phyloP scores from a whole-genome alignment of 139 green algal species.

The Coelastrella sp. region DNA sequence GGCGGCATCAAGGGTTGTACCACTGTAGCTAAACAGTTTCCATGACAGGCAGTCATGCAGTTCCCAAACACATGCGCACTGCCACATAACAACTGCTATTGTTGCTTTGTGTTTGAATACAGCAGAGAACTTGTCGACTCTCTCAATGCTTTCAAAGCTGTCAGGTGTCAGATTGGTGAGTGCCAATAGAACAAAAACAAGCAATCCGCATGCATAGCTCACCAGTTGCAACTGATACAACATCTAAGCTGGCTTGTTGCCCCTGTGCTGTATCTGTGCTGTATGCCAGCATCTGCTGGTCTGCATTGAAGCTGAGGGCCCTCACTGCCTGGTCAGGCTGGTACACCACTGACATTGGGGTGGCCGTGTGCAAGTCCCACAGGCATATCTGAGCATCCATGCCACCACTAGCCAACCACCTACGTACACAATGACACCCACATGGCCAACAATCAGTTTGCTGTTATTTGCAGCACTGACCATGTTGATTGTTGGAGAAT shows the following conservation, averaged over 20 bases:
- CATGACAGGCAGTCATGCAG: no score
- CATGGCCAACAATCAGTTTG: no score
- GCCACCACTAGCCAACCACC: slow-evolving; percentile 35
- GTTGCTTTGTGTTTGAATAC: no score
- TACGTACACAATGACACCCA: background rate
- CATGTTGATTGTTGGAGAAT: background rate
- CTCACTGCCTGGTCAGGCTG: slow-evolving; percentile 21
- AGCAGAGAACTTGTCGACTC: no score
- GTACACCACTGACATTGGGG: background rate
- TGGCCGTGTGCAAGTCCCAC: slow-evolving; percentile 29
- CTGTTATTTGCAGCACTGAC: no score
- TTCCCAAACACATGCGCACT: no score
- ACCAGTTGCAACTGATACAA: slow-evolving; percentile 9
- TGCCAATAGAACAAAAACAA: background rate
- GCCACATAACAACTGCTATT: no score
- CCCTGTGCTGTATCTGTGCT: background rate
- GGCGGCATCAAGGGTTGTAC: no score
- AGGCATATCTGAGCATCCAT: background rate
- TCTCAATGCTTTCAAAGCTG: no score
- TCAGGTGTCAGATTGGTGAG: no score
- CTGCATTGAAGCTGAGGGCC: slow-evolving; percentile 27
- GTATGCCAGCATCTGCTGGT: slow-evolving; percentile 31
- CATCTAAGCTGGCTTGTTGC: slow-evolving; percentile 28
- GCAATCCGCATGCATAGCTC: background rate
- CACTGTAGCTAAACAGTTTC: no score